Conservation (phyloP, 805 yeast genomes). For the Saccharomyces kudriavzevii region DNA sequence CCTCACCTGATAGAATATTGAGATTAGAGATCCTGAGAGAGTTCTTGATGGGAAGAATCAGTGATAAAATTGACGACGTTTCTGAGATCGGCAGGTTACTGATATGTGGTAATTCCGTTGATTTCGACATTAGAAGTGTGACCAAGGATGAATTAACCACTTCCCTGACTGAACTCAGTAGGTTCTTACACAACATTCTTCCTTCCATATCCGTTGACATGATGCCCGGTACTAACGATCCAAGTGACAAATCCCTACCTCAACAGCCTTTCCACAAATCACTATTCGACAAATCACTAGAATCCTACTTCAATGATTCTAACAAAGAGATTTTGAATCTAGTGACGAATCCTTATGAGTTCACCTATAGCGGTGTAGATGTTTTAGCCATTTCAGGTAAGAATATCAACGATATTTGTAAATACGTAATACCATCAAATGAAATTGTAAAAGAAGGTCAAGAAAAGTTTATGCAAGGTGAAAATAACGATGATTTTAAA, state of each 20-base stretch:
- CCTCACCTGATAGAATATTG: conserved; percentile 34
- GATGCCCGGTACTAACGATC: conserved; percentile 82
- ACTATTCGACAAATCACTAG: conserved; percentile 43
- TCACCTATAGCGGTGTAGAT: conserved; percentile 47
- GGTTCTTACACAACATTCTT: conserved; percentile 47
- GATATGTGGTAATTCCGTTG: conserved; percentile 66
- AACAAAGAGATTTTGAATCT: conserved; percentile 34
- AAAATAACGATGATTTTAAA: conserved; percentile 11
- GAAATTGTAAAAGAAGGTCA: conserved; percentile 9
- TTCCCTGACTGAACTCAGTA: conserved; percentile 52
- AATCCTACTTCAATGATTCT: conserved; percentile 34
- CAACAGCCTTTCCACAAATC: conserved; percentile 85
- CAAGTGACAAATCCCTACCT: conserved; percentile 76
- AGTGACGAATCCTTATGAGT: conserved; percentile 69
- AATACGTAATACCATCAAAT: conserved; percentile 43
- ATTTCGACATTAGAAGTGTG: conserved; percentile 27
- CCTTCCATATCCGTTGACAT: conserved; percentile 59
- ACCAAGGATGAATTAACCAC: conserved; percentile 48
- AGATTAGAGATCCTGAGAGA: conserved; percentile 55
- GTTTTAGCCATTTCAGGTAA: conserved; percentile 79
- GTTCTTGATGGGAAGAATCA: conserved; percentile 65
- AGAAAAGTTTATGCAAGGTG: conserved; percentile 25
- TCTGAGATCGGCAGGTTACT: conserved; percentile 42
- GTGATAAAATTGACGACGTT: conserved; percentile 30
- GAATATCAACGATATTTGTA: conserved; percentile 66